Evolutionary conservation across 306 rosid species (phyloP), one percentile per base, ranked within the genome.

Genomic region (Boehmeria nivea): DNA sequence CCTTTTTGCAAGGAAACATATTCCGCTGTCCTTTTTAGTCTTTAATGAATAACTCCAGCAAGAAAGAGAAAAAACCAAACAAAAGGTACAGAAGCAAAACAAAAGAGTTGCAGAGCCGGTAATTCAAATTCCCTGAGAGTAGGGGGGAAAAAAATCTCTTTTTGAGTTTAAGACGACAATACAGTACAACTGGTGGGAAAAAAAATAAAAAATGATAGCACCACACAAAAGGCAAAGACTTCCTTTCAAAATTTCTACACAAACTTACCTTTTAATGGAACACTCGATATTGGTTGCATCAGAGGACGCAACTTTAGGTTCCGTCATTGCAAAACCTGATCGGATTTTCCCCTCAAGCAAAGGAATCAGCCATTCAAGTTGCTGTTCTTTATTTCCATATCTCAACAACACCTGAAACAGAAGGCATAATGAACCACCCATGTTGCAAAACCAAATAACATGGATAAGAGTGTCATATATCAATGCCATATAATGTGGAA

Each of bases 241-340:
- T 28, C 26, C 27, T 44, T 62, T 55, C 54, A 22, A 61, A 42
- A 51, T 53, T 59, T 58, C 31, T 28, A 50, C 47, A 64, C 22
- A 57, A 63, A 49, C 57, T 51, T 38, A 91, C 99, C 96, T 78
- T 72, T 60, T 78, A 65, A 91, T 91, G 14, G 96, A 87, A 65
- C 87, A 91, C 52, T 83, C 95, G 50, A 91, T 87, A 56, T 87
- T 84, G 67, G 96, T 87, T 57, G 95, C 96, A 73, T 91, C 96
- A 52, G 99, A 87, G 59, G 99, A 87, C 51, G 96, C 99, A 63
- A 91, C 89, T 26, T 54, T 63, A 26, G 99, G 96, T 68, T 91
- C 99, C 16, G 95, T 91, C 96, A 91, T 91, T 16, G 89, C 96
- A 61, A 91, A 91, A 62, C 95, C 96, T 46, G 99, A 91, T 51